Evolutionary conservation across 2,329 filamentous ascomycete species (phyloP), one percentile per base, ranked within the genome.

Genomic region (Hypoxylon sp.): DNA sequence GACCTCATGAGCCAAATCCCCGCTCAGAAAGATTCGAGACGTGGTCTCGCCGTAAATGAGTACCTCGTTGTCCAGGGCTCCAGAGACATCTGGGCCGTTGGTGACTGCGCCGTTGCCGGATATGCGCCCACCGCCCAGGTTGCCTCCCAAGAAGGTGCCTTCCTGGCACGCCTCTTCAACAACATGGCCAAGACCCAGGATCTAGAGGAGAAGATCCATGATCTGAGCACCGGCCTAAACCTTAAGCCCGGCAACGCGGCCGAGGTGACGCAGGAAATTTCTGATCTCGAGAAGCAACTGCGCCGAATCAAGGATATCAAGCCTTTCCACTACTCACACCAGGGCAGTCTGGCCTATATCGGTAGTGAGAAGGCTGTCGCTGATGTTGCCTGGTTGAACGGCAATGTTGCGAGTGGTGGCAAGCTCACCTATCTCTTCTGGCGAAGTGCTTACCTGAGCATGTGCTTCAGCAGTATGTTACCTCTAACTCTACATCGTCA

Each of bases 111-210:
- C 57, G 91, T 98, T 51, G 95, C 95, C 71, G 97, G 97, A 78
- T 99, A 99, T 77, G 95, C 95, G 28, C 95, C 95, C 34, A 99
- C 95, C 7, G 95, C 95, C 28, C 95, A 99, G 84, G 95, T 99
- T 48, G 95, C 95, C 59, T 88, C 91, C 8, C 95, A 99, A 82
- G 95, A 99, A 81, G 95, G 95, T 75, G 89, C 88, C 75, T 99
- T 98, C 88, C 87, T 99, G 37, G 95, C 93, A 41, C 89, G 92
- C 68, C 88, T 99, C 64, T 97, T 99, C 86, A 99, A 99, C 86
- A 96, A 95, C 80, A 97, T 98, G 92, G 95, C 94, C 77, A 96
- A 94, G 87, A 96, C 93, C 2, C 90, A 97, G 74, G 82, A 85
- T 52, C 88, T 97, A 68, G 93, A 98, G 83, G 72, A 79, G 34